Evolutionary conservation across 2,329 filamentous ascomycete genomes (phyloP), one percentile per base, ranked within the genome.

Genomic region (Aspergillus ustus): DNA sequence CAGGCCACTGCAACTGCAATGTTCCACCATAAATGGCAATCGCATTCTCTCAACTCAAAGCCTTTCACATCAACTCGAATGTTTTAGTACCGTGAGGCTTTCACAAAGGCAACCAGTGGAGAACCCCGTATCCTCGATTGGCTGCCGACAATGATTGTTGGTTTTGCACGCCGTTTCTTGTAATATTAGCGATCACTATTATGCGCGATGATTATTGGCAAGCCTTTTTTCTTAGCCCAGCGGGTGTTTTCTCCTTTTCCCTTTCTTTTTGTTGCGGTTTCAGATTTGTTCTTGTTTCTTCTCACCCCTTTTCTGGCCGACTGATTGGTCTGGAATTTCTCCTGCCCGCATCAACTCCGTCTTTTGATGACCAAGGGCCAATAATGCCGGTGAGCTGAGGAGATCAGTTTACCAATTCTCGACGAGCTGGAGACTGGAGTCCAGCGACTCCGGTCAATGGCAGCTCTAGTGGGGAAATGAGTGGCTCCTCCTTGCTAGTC

Each of bases 391-490:
- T 43, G 29, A 17, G 22, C 50, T 43, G 29, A 37, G 49, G 43
- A 61, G 53, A 61, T 60, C 58, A n/a, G 29, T 50, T 60, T 55
- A 52, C 51, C 52, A 19, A 28, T 57, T 55, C 46, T 40, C 43
- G 25, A 61, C 57, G 28, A 31, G 31, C 49, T 64, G 66, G 66
- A 65, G 63, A 25, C 49, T 64, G 66, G 66, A 65, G 63, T 34
- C 67, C 62, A 62, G 34, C 34, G 34, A 40, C 34, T 40, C 34
- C 34, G 15, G 34, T 40, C 34, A 40, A 57, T 73, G 70, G 70
- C 66, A 73, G 71, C 69, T 74, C 49, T 46, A 54, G 73, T 75
- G 73, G 73, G 70, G 65, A 66, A 63, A 59, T 57, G 57, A 66
- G 49, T 62, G 56, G 57, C 63, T 63, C 64, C 44, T 67, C 59